Conservation (phyloP, 1,284 basidiomycete species). For the Mycosarcoma maydis region DNA sequence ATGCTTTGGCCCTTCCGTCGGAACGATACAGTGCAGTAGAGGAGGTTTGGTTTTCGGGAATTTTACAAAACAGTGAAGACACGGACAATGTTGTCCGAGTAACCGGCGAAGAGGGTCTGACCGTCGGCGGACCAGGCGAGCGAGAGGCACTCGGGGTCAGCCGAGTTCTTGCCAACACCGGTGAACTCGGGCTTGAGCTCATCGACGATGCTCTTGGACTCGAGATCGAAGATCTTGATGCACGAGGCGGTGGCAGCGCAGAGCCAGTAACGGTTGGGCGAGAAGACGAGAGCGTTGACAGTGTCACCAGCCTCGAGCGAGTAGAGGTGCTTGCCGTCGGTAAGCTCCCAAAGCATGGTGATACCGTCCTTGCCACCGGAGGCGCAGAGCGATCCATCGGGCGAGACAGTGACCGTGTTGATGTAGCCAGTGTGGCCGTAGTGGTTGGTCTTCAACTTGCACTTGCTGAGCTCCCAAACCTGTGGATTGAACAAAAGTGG, state of each 20-base stretch:
- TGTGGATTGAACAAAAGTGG: slow-evolving; percentile 65
- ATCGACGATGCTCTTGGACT: slow-evolving; percentile 89
- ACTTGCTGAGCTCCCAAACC: slow-evolving; percentile 99
- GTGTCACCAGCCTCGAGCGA: slow-evolving; percentile 98
- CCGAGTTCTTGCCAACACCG: slow-evolving; percentile 76
- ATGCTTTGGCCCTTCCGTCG: background rate
- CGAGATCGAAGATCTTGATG: slow-evolving; percentile 79
- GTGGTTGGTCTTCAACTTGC: slow-evolving; percentile 99
- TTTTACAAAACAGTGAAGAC: slow-evolving; percentile 68
- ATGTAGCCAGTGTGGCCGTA: slow-evolving; percentile 99
- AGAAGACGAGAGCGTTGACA: slow-evolving; percentile 99
- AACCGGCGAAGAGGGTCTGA: slow-evolving; percentile 87
- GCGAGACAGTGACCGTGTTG: slow-evolving; percentile 98
- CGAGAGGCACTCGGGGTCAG: slow-evolving; percentile 93
- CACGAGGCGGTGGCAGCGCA: slow-evolving; percentile 97
- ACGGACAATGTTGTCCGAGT: slow-evolving; percentile 68
- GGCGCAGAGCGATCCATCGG: slow-evolving; percentile 97
- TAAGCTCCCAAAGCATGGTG: slow-evolving; percentile 99
- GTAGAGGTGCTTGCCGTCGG: slow-evolving; percentile 99
- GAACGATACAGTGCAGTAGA: background rate
- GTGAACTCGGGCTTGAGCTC: slow-evolving; percentile 79
- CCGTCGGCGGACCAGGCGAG: slow-evolving; percentile 99
- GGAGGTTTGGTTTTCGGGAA: background rate
- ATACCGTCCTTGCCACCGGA: slow-evolving; percentile 97
- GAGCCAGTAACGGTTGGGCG: slow-evolving; percentile 91